Evolutionary conservation across 331 rosid genomes (phyloP), one percentile per base, ranked within the genome.

Genomic region (Acacia pycnantha): DNA sequence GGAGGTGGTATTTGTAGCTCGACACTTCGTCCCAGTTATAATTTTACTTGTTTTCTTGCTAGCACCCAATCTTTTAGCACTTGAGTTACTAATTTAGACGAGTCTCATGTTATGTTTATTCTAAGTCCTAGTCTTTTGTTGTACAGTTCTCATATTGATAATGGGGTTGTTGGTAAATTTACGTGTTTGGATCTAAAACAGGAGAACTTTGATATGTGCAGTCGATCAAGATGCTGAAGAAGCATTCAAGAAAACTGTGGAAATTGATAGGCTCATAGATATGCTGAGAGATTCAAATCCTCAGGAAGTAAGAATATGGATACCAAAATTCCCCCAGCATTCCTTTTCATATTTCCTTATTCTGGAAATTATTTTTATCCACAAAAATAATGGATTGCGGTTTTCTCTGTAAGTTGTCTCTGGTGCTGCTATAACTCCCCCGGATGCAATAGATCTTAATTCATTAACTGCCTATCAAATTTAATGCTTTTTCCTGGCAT

Each of bases 131-230:
- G 33, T 33, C 41, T 83, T 53, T 21, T 65, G 11, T 27, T 54
- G 37, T 74, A 33, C 84, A 62, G 71, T 66, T 50, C n/a, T 81
- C n/a, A 31, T 58, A 70, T 77, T 76, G 51, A 81, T 81, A 81
- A 82, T 77, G 77, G 81, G 74, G 29, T 83, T 65, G 62, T 86
- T 79, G 58, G 88, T 92, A 84, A 89, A 90, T 21, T 88, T 81
- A 90, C 83, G 67, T 87, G 77, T 90, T 94, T 89, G 90, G 84
- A 86, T 91, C 90, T 90, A 94, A 92, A 87, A 86, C 98, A 93
- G 96, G 98, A 89, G 89, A 93, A 93, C 85, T 95, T 93, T 95
- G 87, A 90, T 93, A 82, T 90, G 90, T 93, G 98, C 91, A 91
- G 97, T 87, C 89, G 89, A 86, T 87, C 94, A 90, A 85, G 98